Base-by-base conservation (phyloP, 495 filamentous ascomycete species). In the Evernia prunastri region DNA sequence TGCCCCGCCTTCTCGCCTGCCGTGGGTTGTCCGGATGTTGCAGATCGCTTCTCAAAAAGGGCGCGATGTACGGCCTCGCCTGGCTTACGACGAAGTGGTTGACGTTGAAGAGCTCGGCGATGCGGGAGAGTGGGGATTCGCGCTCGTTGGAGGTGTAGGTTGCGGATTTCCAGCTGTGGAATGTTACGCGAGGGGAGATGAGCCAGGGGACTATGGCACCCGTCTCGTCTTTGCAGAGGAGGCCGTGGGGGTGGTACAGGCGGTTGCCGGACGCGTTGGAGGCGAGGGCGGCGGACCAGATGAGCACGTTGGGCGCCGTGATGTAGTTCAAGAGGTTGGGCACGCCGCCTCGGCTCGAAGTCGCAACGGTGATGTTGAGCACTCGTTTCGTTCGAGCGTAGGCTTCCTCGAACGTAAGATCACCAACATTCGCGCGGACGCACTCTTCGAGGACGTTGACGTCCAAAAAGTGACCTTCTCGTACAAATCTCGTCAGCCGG, bases 371-470 rank as follows among this genome's bases (percentile, higher is more conserved):
- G 71, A 97, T 96, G 71, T 96, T 96, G 65, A 97, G 79, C 29
- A 96, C 87, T 37, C 91, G 80, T 70, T 92, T 94, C 15, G 91
- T 96, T 56, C 85, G 82, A 40, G 86, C 81, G 71, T 93, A 96
- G 3, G 93, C 93, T 73, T 97, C 93, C 76, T 96, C 90, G 68
- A 97, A 97, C 0, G 92, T 97, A 27, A 96, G 71, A 68, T 96
- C 89, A 11, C 91, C 92, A 6, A 96, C 84, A 69, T 96, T 96
- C 15, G 86, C 84, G 35, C 88, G 81, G 3, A 96, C 89, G 69
- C 90, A 94, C 59, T 93, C 85, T 71, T 96, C 92, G 53, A 97
- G 75, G 27, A 95, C 84, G 57, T 82, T 84, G 4, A 88, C 84
- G 74, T 97, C 91, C 47, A 96, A 80, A 67, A 96, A 89, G 70